Evolutionary conservation across 768 basidiomycete genomes (phyloP), one percentile per base, ranked within the genome.

Genomic region (Mycena galopus): DNA sequence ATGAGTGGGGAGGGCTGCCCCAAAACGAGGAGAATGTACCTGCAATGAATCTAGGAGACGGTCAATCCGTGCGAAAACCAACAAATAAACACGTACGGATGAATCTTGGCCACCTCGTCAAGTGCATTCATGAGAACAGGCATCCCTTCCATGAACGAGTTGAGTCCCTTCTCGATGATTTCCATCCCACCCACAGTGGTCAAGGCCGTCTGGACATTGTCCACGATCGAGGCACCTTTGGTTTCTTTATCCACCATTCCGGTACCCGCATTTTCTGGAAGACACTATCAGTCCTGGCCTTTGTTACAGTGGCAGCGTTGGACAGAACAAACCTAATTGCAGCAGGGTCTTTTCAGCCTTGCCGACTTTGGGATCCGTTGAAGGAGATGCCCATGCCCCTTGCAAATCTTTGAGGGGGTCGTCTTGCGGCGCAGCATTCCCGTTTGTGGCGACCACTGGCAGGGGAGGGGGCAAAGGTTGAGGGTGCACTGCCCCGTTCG

Each of bases 41-140:
- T 47, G 65, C 68, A 47, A 74, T 70, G 29, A 74, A 74, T 58
- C 73, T 74, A 55, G 12, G 19, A 51, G 9, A 27, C 39, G 33
- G 25, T 47, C n/a, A 53, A 23, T 50, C 10, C 32, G 35, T 50
- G 12, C 39, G 33, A 10, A 39, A 32, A 4, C 29, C 9, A 21
- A 62, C 21, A 21, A 21, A 4, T 16, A 12, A n/a, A 42, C 14
- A 71, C 73, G 65, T 68, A 79, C 42, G 80, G 80, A 56, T 81
- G 80, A 3, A 80, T 32, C 47, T 78, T 73, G 30, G 72, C 75
- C 19, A 81, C 78, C 59, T 72, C 75, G 65, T 80, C 79, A 9
- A 81, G 73, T 14, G 72, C 74, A 8, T 71, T 77, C 73, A 81
- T 74, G 2, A 79, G 53, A 11, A 77, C 68, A 12, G 75, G 69